Percentiles rank a stretch among this genome's conserved stretches.
Evolutionary conservation across 257 asterid genomes (phyloP).

Genomic region (Forsythia suspensa): DNA sequence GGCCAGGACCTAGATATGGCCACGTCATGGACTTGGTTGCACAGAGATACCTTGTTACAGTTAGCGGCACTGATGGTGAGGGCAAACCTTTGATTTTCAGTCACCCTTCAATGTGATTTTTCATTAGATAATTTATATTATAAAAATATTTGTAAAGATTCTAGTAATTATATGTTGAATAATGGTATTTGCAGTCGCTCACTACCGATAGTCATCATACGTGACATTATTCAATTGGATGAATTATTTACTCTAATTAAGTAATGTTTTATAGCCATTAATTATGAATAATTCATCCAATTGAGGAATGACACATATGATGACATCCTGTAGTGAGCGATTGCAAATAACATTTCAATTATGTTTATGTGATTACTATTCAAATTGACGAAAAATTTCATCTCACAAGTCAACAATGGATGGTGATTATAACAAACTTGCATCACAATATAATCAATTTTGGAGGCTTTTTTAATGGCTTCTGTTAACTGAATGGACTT

Average conservation of each 20-base stretch:
- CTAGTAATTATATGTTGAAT: background rate
- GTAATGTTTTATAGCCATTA: too few relatives aligned
- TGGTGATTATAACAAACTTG: background rate
- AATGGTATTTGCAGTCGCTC: too few relatives aligned
- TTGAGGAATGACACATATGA: too few relatives aligned
- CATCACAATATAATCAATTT: background rate
- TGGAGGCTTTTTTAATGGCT: background rate
- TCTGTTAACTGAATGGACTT: background rate
- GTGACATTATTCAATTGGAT: too few relatives aligned
- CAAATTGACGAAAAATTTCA: background rate
- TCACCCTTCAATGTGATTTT: background rate
- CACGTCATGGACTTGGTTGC: conserved; percentile 99
- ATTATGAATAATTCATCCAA: too few relatives aligned
- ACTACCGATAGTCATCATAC: too few relatives aligned
- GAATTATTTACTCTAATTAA: too few relatives aligned
- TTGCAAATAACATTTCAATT: too few relatives aligned
- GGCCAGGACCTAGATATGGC: conserved; percentile 98
- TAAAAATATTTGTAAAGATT: background rate
- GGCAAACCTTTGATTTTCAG: conserved; percentile 13
- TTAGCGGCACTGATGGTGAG: conserved; percentile 96
- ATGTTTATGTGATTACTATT: background rate
- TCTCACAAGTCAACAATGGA: background rate
- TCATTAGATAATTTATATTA: conserved; percentile 5
- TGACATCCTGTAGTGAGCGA: too few relatives aligned
- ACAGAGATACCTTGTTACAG: conserved; percentile 88